Conservation (phyloP, 495 filamentous ascomycete genomes). For the Peziza echinospora region DNA sequence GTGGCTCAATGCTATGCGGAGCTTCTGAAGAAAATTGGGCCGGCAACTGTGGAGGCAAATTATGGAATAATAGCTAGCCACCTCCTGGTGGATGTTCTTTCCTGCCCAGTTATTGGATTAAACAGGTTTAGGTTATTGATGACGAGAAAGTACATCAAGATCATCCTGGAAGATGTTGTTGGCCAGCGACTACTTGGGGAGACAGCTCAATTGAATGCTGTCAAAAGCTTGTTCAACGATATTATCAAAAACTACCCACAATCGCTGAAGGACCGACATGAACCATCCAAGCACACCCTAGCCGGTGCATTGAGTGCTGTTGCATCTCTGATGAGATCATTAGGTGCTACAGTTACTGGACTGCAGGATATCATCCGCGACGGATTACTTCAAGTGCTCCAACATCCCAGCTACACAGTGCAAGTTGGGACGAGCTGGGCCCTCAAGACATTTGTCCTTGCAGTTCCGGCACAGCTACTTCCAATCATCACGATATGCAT, state of each 20-base stretch:
- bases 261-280: slow-evolving; percentile 70
- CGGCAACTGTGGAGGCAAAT: slow-evolving; percentile 52
- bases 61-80: slow-evolving; percentile 66
- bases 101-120: slow-evolving; percentile 48
- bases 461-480: slow-evolving; percentile 75
- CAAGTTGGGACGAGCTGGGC: slow-evolving; percentile 74
- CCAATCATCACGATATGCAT: slow-evolving; percentile 86
- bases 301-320: slow-evolving; percentile 60
- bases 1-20: slow-evolving; percentile 75
- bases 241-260: slow-evolving; percentile 89
- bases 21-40: slow-evolving; percentile 48
- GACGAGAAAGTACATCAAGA: slow-evolving; percentile 64
- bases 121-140: slow-evolving; percentile 78
- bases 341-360: slow-evolving; percentile 58
- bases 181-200: slow-evolving; percentile 68
- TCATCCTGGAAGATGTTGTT: slow-evolving; percentile 64
- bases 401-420: slow-evolving; percentile 90
- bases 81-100: slow-evolving; percentile 56
- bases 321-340: slow-evolving; percentile 49
- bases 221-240: slow-evolving; percentile 63
- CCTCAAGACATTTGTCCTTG: slow-evolving; percentile 65
- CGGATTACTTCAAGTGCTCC: slow-evolving; percentile 69
- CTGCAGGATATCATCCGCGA: slow-evolving; percentile 69
- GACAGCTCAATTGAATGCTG: slow-evolving; percentile 61
- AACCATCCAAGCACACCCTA: slow-evolving; percentile 72